A percentile compares a stretch with the other conserved stretches of the same genome.
These are phyloP conservation scores for Thielaviopsis populi DNA, from an alignment of 2,329 filamentous ascomycete species.

Conservation along the genomic window DNA sequence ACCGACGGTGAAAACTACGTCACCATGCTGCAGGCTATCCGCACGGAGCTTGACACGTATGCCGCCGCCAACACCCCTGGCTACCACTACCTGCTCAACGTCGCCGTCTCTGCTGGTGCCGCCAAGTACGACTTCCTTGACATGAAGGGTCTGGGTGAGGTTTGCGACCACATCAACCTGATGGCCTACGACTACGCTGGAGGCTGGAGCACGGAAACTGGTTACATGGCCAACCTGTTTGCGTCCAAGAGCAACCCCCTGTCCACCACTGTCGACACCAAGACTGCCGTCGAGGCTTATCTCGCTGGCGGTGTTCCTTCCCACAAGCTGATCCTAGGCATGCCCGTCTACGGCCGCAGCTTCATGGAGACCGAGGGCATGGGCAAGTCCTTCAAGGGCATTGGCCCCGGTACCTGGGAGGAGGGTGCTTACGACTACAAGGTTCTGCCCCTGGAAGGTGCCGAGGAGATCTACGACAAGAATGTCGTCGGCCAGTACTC, in stretches of 20 bases:
- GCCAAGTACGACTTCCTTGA: constrained; percentile 33
- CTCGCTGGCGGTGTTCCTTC: constrained; percentile 44
- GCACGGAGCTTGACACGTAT: constrained; percentile 35
- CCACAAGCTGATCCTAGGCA: constrained; percentile 57
- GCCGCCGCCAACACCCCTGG: constrained; percentile 29
- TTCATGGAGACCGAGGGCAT: constrained; percentile 49
- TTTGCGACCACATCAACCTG: constrained; percentile 42
- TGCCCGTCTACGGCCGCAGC: constrained; percentile 65
- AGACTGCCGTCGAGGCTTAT: constrained; percentile 52
- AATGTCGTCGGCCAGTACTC: constrained; percentile 51
- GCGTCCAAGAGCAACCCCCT: constrained; percentile 37
- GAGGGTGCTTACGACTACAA: constrained; percentile 70
- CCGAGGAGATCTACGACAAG: constrained; percentile 41
- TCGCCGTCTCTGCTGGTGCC: constrained; percentile 36
- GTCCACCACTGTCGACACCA: constrained; percentile 54
- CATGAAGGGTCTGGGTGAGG: constrained; percentile 30
- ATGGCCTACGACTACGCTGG: constrained; percentile 67
- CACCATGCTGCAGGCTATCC: constrained; percentile 30
- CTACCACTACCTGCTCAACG: constrained; percentile 39
- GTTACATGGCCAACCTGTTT: constrained; percentile 60
- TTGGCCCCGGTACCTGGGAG: constrained; percentile 58
- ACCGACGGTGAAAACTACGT: constrained; percentile 32
- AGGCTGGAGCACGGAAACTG: constrained; percentile 46
- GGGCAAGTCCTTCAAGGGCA: constrained; percentile 44
- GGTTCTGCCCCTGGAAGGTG: constrained; percentile 48